Conservation (phyloP, 139 green algal species). For the Closterium sp. region DNA sequence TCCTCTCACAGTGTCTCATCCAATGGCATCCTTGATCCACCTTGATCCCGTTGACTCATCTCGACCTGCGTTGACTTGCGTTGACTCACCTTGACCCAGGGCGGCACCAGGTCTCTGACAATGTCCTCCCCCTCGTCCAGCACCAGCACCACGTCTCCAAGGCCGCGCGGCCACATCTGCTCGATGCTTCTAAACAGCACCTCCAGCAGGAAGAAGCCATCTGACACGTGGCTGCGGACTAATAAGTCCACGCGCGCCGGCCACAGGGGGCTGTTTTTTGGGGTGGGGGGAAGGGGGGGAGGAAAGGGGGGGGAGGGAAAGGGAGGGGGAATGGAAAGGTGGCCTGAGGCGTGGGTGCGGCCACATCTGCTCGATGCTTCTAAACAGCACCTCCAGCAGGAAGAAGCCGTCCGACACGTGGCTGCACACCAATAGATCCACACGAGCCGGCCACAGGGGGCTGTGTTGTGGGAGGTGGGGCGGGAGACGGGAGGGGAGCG, state of each 20-base stretch:
- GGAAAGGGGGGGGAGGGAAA: not conserved
- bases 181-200: not conserved
- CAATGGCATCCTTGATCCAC: too few relatives aligned
- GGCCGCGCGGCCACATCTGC: not conserved
- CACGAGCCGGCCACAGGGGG: not conserved
- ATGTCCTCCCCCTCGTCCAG: not conserved
- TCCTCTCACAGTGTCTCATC: too few relatives aligned
- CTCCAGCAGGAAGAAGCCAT: not conserved
- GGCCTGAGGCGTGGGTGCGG: not conserved
- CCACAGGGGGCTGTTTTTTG: not conserved
- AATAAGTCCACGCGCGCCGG: not conserved
- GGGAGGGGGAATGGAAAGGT: not conserved
- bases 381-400: not conserved
- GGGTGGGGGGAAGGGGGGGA: too few relatives aligned
- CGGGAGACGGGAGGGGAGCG: too few relatives aligned
- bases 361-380: not conserved
- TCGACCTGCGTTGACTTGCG: not conserved
- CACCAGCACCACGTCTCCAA: constrained; percentile 2
- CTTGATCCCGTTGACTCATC: not conserved
- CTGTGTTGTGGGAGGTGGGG: not conserved
- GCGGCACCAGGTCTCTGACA: not conserved
- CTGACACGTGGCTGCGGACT: not conserved
- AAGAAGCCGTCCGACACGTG: not conserved
- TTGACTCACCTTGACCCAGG: constrained; percentile 1
- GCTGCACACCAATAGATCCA: constrained; percentile 1